A percentile compares a stretch with the other conserved stretches of the same genome.
Evolutionary conservation across 2,329 filamentous ascomycete species (phyloP).

Genomic region (Ascochyta fabae): DNA sequence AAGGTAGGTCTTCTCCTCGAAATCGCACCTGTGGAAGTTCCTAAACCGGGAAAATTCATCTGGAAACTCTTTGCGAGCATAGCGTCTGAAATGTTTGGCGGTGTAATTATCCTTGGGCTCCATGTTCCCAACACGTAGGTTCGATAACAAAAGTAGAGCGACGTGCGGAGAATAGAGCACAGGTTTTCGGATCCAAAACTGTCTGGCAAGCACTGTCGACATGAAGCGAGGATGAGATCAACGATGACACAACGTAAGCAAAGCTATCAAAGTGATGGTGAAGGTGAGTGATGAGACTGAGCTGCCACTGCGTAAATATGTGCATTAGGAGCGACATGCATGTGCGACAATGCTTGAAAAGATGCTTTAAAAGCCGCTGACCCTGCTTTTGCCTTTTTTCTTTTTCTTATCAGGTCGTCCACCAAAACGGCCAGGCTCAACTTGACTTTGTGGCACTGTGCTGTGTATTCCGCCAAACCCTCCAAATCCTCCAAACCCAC

Average conservation of each 20-base stretch:
- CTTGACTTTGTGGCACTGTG: constrained; percentile 36
- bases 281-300: not conserved
- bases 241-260: not conserved
- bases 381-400: constrained; percentile 44
- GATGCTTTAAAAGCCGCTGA: constrained; percentile 39
- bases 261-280: not conserved
- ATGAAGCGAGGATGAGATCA: not conserved
- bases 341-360: not conserved
- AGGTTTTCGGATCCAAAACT: not conserved
- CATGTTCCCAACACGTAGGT: not conserved
- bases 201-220: not conserved
- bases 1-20: not conserved
- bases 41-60: not conserved
- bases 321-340: too few species aligned
- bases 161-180: not conserved
- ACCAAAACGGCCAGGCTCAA: constrained; percentile 45
- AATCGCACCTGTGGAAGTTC: not conserved
- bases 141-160: not conserved
- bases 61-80: not conserved
- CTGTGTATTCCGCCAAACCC: constrained; percentile 12
- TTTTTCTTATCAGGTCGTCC: constrained; percentile 42
- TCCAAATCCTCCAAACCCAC: constrained; percentile 13
- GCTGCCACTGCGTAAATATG: not conserved
- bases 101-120: not conserved
- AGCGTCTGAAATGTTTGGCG: not conserved